phyloP scores from a whole-genome alignment of 2,329 filamentous ascomycete species.

The Hypoxylon sp. region DNA sequence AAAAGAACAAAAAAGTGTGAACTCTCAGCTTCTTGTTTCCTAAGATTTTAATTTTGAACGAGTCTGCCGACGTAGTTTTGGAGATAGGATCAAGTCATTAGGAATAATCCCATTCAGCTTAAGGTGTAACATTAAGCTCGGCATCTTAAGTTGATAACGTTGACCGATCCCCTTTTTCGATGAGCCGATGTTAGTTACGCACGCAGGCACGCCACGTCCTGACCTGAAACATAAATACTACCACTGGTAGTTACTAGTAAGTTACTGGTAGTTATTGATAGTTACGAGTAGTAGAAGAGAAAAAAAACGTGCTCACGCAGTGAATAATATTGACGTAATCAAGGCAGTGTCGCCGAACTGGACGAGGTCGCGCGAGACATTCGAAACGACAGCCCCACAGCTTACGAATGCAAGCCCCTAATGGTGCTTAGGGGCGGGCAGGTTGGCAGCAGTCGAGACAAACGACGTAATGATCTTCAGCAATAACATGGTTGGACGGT shows the following conservation, averaged over 20 bases:
- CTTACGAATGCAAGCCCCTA: conserved; percentile 45
- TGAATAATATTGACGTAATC: conserved; percentile 40
- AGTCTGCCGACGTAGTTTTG: conserved; percentile 26
- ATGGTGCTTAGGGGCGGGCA: conserved; percentile 19
- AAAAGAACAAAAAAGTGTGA: conserved; percentile 21
- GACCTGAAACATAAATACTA: conserved; percentile 39
- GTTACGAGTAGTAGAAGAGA: conserved; percentile 1
- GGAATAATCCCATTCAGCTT: conserved; percentile 19
- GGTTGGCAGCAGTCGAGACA: conserved; percentile 30
- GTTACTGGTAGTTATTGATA: background rate
- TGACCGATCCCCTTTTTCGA: conserved; percentile 13
- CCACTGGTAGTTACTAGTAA: conserved; percentile 10
- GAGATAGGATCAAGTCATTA: conserved; percentile 33
- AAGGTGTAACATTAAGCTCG: conserved; percentile 1
- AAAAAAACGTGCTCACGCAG: conserved; percentile 7
- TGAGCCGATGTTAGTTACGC: conserved; percentile 8
- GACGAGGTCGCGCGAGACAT: conserved; percentile 31
- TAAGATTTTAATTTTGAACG: conserved; percentile 25
- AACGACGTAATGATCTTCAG: conserved; percentile 44
- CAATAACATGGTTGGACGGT: conserved; percentile 25
- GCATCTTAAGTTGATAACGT: conserved; percentile 18
- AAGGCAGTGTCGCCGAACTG: conserved; percentile 35
- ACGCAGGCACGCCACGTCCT: conserved; percentile 8
- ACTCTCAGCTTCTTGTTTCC: conserved; percentile 21
- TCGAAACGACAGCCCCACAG: conserved; percentile 44